Conservation (phyloP, 2,329 filamentous ascomycete species). For the Pseudogymnoascus sp. region DNA sequence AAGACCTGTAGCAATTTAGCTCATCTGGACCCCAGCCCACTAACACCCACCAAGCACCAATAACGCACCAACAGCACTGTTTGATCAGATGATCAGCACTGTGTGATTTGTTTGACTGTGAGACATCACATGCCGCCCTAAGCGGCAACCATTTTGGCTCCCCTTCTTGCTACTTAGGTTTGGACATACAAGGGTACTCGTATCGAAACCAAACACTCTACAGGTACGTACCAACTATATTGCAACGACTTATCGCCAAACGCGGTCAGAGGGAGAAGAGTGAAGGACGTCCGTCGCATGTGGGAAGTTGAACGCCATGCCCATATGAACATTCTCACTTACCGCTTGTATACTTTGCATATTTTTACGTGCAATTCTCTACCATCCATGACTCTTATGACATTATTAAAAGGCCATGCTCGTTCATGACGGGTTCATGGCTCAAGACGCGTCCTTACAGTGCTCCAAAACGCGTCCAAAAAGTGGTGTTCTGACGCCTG, state of each 20-base stretch:
- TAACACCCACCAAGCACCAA: neutral
- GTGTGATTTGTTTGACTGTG: neutral
- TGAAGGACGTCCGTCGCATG: neutral
- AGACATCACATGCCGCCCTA: neutral
- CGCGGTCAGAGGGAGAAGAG: neutral
- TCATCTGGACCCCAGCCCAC: neutral
- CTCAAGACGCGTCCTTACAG: constrained; percentile 22
- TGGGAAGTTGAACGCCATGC: neutral
- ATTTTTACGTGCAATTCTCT: constrained; percentile 11
- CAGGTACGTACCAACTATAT: neutral
- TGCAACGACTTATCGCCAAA: neutral
- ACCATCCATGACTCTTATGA: constrained; percentile 24
- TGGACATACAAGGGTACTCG: neutral
- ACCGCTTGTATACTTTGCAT: neutral
- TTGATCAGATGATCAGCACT: neutral
- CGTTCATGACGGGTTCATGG: constrained; percentile 20
- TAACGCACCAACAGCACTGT: neutral
- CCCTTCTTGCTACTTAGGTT: no score
- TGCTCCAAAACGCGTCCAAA: constrained; percentile 20
- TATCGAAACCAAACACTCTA: neutral
- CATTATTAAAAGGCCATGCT: constrained; percentile 27
- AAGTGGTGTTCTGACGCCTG: constrained; percentile 24
- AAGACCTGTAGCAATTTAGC: neutral
- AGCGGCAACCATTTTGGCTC: neutral
- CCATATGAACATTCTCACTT: constrained; percentile 4